phyloP scores from a whole-genome alignment of 208 protist genomes.

The Tritrichomonas foetus region DNA sequence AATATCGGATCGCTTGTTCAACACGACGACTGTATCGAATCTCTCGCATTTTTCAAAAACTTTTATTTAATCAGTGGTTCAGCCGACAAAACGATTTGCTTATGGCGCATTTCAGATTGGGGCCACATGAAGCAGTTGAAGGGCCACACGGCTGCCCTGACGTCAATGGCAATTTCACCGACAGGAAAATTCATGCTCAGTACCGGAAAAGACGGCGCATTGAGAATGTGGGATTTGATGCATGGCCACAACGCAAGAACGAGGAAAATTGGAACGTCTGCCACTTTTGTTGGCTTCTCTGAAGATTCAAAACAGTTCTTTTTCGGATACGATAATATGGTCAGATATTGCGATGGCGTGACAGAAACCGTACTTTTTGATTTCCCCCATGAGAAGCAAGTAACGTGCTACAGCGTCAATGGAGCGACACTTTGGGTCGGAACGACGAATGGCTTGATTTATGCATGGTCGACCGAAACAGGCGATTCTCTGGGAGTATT shows the following conservation, averaged over 20 bases:
- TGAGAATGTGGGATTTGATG: slow-evolving; percentile 24
- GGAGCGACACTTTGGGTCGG: neutral
- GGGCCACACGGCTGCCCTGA: neutral
- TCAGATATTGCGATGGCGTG: neutral
- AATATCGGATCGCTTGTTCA: neutral
- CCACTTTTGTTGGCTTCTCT: neutral
- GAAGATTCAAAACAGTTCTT: neutral
- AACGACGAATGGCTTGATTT: neutral
- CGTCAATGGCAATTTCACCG: neutral
- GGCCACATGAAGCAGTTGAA: neutral
- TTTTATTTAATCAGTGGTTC: neutral
- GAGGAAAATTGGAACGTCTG: neutral
- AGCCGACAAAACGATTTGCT: neutral
- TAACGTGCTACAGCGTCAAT: neutral
- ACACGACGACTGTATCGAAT: neutral
- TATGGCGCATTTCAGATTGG: neutral
- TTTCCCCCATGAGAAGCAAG: neutral
- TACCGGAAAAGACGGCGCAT: neutral
- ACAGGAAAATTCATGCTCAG: slow-evolving; percentile 11
- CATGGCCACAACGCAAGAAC: neutral
- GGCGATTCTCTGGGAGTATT: neutral
- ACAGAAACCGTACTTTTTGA: neutral
- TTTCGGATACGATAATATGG: neutral
- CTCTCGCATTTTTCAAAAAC: neutral
- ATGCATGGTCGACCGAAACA: slow-evolving; percentile 1